Evolutionary conservation across 768 basidiomycete genomes (phyloP).

Genomic region (Termitomyces sp.): DNA sequence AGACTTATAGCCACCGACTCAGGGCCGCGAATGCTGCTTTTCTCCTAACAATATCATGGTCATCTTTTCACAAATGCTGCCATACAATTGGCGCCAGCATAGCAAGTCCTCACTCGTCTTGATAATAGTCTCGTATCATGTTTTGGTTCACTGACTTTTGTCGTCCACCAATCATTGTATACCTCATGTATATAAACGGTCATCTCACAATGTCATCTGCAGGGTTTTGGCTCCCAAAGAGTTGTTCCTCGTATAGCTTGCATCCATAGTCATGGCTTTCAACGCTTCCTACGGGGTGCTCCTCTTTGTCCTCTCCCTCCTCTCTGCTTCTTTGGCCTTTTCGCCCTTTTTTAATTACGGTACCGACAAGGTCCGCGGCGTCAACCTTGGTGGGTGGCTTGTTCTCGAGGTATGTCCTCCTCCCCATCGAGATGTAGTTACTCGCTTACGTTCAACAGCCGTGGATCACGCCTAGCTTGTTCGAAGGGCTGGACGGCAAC

Average conservation of each 20-base stretch:
- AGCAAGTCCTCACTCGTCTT: too few relatives aligned
- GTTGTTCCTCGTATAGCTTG: not conserved
- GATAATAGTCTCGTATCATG: too few relatives aligned
- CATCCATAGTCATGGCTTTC: not conserved
- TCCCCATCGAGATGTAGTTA: constrained; percentile 1
- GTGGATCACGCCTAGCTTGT: constrained; percentile 59
- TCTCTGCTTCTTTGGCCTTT: constrained; percentile 30
- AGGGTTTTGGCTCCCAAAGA: not conserved
- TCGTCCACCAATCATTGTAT: too few relatives aligned
- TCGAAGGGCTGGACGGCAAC: constrained; percentile 33
- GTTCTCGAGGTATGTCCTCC: constrained; percentile 33
- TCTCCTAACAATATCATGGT: too few relatives aligned
- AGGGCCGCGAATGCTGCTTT: too few relatives aligned
- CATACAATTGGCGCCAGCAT: too few relatives aligned
- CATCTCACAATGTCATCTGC: too few relatives aligned
- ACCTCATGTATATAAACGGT: too few relatives aligned
- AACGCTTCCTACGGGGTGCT: not conserved
- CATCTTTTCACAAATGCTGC: too few relatives aligned
- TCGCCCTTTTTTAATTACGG: constrained; percentile 67
- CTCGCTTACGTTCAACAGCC: constrained; percentile 31
- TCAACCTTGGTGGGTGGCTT: constrained; percentile 68
- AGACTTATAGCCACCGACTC: too few relatives aligned
- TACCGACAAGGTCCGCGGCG: constrained; percentile 62
- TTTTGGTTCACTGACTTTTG: too few relatives aligned
- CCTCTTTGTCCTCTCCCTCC: constrained; percentile 22